Evolutionary conservation across 179 eudicot species (phyloP), one percentile per base, ranked within the genome.

Genomic region (Silene coronaria): DNA sequence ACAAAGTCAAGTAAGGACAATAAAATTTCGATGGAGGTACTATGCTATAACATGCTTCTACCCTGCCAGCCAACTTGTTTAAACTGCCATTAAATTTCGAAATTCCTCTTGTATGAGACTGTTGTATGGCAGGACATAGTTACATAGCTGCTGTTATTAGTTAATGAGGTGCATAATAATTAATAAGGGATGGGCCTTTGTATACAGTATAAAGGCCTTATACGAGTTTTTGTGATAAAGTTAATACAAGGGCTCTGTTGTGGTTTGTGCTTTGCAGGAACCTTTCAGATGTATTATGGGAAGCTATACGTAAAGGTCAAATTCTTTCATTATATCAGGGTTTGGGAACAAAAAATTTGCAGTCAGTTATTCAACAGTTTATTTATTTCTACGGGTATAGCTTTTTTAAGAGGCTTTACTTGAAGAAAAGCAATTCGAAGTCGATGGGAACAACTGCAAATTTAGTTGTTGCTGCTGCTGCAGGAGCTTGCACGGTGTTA

Each of bases 321-420:
- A 77, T 92, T 81, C 82, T 86, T 59, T 89, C 97, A 67, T 71
- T 91, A 74, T 90, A 92, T 77, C 96, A 92, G 81, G 97, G 97
- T 70, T 89, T 92, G 75, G 96, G 97, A 67, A 91, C 97, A 12
- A 92, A 92, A 83, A 92, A 92, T 79, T 74, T 92, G 81, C 97
- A 92, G 80, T 89, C 97, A 61, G 90, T 92, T 76, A 86, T 91
- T 80, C 87, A 93, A 11, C 92, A 89, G 75, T 92, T 92, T 79
- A 80, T 92, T 51, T 92, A 92, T 81, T 92, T 92, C 78, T 90
- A 92, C 79, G 97, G 93, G 12, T 91, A 91, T 79, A 91, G 93
- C 89, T 90, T 88, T 81, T 85, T 92, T 30, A 95, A 93, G 88
- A 87, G 86, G 84, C 89, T 95, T 38, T 93, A 91, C 82, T 76